Conservation (phyloP, 805 yeast genomes). For the Lachancea thermotolerans region DNA sequence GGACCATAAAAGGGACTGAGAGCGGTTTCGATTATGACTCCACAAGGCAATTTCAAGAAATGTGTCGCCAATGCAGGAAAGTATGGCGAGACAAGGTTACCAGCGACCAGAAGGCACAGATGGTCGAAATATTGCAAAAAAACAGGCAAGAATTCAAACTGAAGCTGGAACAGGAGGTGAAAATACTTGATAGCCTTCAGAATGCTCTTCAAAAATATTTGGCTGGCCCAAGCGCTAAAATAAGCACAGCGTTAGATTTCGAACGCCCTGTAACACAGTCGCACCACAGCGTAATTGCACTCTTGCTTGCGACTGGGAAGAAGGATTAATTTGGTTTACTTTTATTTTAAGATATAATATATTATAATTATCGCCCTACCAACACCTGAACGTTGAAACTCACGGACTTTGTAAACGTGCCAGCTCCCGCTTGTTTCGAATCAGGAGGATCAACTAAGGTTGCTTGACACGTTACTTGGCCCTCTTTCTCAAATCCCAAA, state of each 20-base stretch:
- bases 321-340: background rate
- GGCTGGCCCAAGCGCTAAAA: background rate
- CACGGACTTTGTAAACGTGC: slow-evolving; percentile 22
- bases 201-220: background rate
- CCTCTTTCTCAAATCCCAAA: slow-evolving; percentile 21
- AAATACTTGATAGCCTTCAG: slow-evolving; percentile 10
- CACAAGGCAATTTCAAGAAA: slow-evolving; percentile 16
- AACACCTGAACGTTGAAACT: slow-evolving; percentile 29
- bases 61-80: slow-evolving; percentile 23
- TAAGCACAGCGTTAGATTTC: background rate
- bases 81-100: slow-evolving; percentile 20
- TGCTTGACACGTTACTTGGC: slow-evolving; percentile 23
- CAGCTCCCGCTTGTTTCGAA: slow-evolving; percentile 9
- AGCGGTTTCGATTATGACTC: background rate
- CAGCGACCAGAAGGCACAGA: slow-evolving; percentile 13
- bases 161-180: slow-evolving; percentile 11
- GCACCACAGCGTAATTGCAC: background rate
- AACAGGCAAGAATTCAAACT: slow-evolving; percentile 3
- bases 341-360: background rate
- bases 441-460: slow-evolving; percentile 25
- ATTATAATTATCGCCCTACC: background rate
- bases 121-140: slow-evolving; percentile 9
- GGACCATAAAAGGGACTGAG: background rate
- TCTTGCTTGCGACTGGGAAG: background rate
- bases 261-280: background rate